Evolutionary conservation across 805 yeast species (phyloP).

Genomic region (Yamadazyma akitaensis): DNA sequence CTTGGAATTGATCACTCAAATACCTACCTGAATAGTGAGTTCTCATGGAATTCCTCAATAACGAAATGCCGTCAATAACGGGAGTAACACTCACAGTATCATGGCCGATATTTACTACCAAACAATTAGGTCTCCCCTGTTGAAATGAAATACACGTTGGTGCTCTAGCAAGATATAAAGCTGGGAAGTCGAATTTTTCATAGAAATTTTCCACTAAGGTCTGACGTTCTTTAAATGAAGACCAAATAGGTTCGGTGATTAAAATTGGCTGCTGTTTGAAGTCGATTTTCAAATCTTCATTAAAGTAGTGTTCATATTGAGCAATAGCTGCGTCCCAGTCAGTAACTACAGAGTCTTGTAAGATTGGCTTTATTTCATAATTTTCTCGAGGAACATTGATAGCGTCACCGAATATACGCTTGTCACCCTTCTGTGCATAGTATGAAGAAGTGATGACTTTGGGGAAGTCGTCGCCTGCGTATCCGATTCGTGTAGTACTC

Average conservation of each 20-base stretch:
- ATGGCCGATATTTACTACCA: conserved; percentile 84
- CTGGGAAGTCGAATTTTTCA: conserved; percentile 72
- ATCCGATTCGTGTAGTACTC: conserved; percentile 77
- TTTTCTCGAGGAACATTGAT: conserved; percentile 49
- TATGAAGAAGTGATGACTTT: conserved; percentile 69
- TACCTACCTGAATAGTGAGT: conserved; percentile 74
- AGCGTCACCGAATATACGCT: conserved; percentile 37
- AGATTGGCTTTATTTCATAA: conserved; percentile 53
- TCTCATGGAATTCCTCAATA: conserved; percentile 64
- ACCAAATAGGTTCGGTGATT: conserved; percentile 87
- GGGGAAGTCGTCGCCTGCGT: conserved; percentile 91
- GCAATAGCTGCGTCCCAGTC: conserved; percentile 88
- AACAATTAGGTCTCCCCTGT: conserved; percentile 81
- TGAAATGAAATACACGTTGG: conserved; percentile 91
- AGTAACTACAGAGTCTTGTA: conserved; percentile 56
- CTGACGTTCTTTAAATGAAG: conserved; percentile 59
- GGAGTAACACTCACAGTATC: conserved; percentile 76
- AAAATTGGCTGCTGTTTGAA: conserved; percentile 70
- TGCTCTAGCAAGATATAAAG: conserved; percentile 72
- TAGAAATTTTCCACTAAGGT: conserved; percentile 69
- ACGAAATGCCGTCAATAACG: conserved; percentile 76
- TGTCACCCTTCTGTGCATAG: conserved; percentile 31
- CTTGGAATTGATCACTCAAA: conserved; percentile 51
- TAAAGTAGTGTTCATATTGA: conserved; percentile 64
- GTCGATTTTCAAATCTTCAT: conserved; percentile 48